Conservation (phyloP, 2,329 filamentous ascomycete species). For the Nemania diffusa region DNA sequence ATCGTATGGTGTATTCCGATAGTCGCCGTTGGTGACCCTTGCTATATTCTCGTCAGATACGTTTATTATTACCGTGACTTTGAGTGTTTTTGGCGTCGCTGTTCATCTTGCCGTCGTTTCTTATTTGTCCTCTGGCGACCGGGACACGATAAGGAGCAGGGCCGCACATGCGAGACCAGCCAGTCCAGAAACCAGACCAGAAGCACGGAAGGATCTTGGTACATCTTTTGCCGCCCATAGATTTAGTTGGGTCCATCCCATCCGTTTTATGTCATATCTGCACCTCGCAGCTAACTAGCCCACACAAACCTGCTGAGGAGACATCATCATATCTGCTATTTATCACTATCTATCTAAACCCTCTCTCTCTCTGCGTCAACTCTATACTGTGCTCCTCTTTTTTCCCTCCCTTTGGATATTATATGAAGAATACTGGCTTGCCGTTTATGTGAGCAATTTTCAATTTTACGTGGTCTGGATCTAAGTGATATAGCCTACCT, state of each 20-base stretch:
- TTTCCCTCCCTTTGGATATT: not conserved
- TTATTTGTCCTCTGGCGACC: constrained; percentile 25
- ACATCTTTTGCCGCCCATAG: constrained; percentile 35
- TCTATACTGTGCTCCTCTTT: not conserved
- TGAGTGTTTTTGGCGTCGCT: constrained; percentile 11
- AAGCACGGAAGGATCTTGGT: constrained; percentile 34
- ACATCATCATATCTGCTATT: constrained; percentile 17
- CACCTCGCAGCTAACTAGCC: constrained; percentile 26
- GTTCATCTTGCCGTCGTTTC: constrained; percentile 15
- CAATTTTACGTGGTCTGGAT: constrained; percentile 11
- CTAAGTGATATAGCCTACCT: not conserved
- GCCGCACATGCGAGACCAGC: constrained; percentile 27
- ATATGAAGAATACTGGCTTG: not conserved
- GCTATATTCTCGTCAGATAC: not conserved
- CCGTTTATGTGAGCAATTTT: not conserved
- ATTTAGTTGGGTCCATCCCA: constrained; percentile 33
- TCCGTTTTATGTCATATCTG: constrained; percentile 37
- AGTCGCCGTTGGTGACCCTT: not conserved
- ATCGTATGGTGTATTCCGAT: constrained; percentile 11
- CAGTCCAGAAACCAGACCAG: constrained; percentile 4
- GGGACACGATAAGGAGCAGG: constrained; percentile 35
- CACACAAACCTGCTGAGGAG: constrained; percentile 22
- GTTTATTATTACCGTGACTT: constrained; percentile 1
- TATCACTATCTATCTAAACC: not conserved
- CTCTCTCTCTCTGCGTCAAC: too few relatives aligned